Evolutionary conservation across 768 basidiomycete species (phyloP), one percentile per base, ranked within the genome.

Genomic region (Calocera viscosa): DNA sequence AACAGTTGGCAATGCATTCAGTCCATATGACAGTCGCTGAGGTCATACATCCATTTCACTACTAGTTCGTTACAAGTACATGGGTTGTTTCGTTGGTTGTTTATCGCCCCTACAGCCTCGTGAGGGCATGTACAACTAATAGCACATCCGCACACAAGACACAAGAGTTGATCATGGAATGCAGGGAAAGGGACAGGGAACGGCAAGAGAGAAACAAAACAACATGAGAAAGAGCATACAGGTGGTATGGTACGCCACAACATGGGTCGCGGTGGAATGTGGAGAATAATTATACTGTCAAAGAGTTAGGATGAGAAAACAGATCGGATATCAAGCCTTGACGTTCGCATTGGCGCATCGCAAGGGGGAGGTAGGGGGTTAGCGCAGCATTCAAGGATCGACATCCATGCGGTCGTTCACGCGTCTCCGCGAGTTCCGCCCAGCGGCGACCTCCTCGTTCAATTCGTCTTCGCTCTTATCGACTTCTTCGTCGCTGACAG

Each of bases 381-480:
- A 68, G 64, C 63, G 41, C 16, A 65, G 60, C 68, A 68, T 43
- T 79, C 70, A 79, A 71, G 73, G 35, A 65, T 74, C 68, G 70
- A 75, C 68, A 49, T 76, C 76, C 17, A 78, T 77, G 53, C 75
- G 74, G 34, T 77, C 75, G 53, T 80, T 73, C 38, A 79, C 82
- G 76, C 82, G 83, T 75, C 80, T 74, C 71, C 81, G 68, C 77
- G 90, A 85, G 76, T 90, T 89, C 63, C 90, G 80, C 35, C 90
- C 90, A 12, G 83, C 87, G 65, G 83, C 82, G 73, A 73, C 81
- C 66, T 76, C 82, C 68, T 90, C 88, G 70, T 86, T 87, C 66
- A 85, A 83, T 73, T 91, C 89, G 66, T 93, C 90, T 70, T 91
- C 89, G 40, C 87, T 86, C 41, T 82, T 84, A n/a, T 71, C 70